phyloP scores from a whole-genome alignment of 768 basidiomycete species.

The Hygrophoropsis aurantiaca region DNA sequence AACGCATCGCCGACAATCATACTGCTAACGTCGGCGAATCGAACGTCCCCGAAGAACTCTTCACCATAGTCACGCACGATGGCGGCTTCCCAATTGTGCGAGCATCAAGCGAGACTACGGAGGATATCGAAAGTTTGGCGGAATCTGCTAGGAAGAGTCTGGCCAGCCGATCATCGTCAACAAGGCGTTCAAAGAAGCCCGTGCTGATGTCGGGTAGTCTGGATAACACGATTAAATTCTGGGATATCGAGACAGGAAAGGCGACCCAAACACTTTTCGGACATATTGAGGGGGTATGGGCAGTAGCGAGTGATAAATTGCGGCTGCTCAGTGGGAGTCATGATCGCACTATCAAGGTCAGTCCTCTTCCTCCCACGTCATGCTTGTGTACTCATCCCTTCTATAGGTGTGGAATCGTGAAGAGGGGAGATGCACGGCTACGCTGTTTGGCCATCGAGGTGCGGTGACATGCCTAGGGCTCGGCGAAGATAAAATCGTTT shows the following conservation, averaged over 20 bases:
- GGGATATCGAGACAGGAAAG: slow-evolving; percentile 90
- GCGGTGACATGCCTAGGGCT: slow-evolving; percentile 90
- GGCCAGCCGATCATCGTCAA: slow-evolving; percentile 15
- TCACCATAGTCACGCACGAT: slow-evolving; percentile 30
- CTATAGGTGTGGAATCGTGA: slow-evolving; percentile 90
- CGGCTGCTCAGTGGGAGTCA: slow-evolving; percentile 92
- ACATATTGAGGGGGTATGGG: slow-evolving; percentile 98
- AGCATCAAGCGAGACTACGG: slow-evolving; percentile 9
- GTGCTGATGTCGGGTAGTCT: slow-evolving; percentile 86
- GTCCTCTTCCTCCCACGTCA: slow-evolving; percentile 19
- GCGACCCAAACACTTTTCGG: slow-evolving; percentile 86
- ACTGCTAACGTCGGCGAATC: slow-evolving; percentile 11
- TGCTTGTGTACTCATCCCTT: slow-evolving; percentile 1
- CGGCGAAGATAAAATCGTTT: slow-evolving; percentile 93
- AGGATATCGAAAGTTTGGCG: slow-evolving; percentile 10
- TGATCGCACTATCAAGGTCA: slow-evolving; percentile 94
- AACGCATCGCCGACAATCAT: slow-evolving; percentile 9
- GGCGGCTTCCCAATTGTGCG: neutral
- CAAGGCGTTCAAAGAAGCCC: slow-evolving; percentile 46
- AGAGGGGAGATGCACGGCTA: slow-evolving; percentile 81
- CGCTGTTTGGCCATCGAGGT: slow-evolving; percentile 90
- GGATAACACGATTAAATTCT: slow-evolving; percentile 94
- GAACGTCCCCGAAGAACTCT: slow-evolving; percentile 18
- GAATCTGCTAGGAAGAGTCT: slow-evolving; percentile 3
- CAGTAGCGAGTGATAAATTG: slow-evolving; percentile 88